Base-by-base conservation (phyloP, 2,329 filamentous ascomycete genomes). In the Amphichorda felina region DNA sequence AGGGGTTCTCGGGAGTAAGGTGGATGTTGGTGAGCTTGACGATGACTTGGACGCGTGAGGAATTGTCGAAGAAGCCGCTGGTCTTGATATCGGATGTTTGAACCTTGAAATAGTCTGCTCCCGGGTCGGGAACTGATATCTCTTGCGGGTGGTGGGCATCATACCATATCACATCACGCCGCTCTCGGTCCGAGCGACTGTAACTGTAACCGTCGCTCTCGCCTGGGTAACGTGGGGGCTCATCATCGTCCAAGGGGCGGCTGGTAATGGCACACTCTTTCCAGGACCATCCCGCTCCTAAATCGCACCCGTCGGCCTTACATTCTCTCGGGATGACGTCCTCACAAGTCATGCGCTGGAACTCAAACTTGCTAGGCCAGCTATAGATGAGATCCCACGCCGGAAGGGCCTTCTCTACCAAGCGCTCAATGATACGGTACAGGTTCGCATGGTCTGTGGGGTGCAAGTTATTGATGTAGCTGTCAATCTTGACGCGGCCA, bases 11-110 rank as follows among this genome's bases (percentile, higher is more conserved):
- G 0, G 76, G 76, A 0, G 65, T 72, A 1, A 82, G 60, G 19
- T 77, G 63, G 30, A 81, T 72, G 33, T 69, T 74, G 11, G 72
- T 64, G 9, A 82, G 54, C 50, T 80, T 80, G 36, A 78, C 66
- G 37, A 81, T 73, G 28, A 82, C 59, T 40, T 82, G 78, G 0
- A 81, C 53, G 3, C 53, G 54, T 8, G 48, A 38, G 3, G 41
- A 39, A 17, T 43, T 45, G 4, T 48, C 26, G 33, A 55, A 53
- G 42, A 57, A 62, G 2, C 45, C 45, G 2, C 41, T 36, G 3
- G 45, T 38, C 24, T 52, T 49, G 32, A 56, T 43, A 11, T 51
- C 43, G 11, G 40, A 32, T 15, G 45, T 8, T 11, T 38, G 39
- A 25, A 52, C 31, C 8, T 34, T 29, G 17, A 41, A 24, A 2